Percentiles rank a stretch among this genome's conserved stretches.
phyloP scores from a whole-genome alignment of 352 stramenopile genomes.

The Pythium dissotocum region DNA sequence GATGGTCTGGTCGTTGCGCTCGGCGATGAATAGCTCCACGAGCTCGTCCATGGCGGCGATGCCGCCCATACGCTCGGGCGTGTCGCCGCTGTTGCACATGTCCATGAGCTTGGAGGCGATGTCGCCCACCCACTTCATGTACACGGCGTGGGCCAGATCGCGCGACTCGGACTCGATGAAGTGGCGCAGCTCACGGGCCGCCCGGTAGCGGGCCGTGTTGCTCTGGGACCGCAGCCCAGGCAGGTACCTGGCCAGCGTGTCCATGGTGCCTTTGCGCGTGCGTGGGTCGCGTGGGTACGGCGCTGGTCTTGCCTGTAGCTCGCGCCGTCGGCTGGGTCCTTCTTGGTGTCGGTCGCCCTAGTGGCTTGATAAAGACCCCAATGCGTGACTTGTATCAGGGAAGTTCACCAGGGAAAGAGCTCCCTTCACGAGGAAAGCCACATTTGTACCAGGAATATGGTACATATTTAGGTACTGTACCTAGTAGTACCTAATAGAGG shows the following conservation, averaged over 20 bases:
- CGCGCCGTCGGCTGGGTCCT: not conserved
- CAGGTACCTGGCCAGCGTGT: conserved; percentile 77
- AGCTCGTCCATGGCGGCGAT: conserved; percentile 90
- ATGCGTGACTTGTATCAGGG: conserved; percentile 1
- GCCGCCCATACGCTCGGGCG: conserved; percentile 76
- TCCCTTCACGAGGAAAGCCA: conserved; percentile 21
- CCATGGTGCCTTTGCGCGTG: conserved; percentile 33
- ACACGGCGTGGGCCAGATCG: conserved; percentile 80
- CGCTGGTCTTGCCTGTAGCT: not conserved
- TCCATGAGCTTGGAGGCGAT: conserved; percentile 83
- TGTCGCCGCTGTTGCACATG: conserved; percentile 80
- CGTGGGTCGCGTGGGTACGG: not conserved
- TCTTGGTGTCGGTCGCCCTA: not conserved
- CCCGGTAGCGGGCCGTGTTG: conserved; percentile 57
- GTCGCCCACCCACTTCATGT: conserved; percentile 88
- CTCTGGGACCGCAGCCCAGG: conserved; percentile 71
- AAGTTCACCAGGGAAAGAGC: not conserved
- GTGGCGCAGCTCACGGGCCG: conserved; percentile 71
- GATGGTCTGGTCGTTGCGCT: conserved; percentile 89
- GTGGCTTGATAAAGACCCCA: not conserved
- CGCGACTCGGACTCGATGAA: conserved; percentile 88
- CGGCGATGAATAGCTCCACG: conserved; percentile 87
- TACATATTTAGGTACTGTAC: conserved; percentile 1
- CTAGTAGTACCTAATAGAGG: not conserved
- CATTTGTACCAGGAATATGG: conserved; percentile 21